Percentiles rank a stretch among this genome's conserved stretches.
These are phyloP conservation scores for Lentinus tigrinus DNA, from an alignment of 768 basidiomycete genomes.

Conservation along the genomic window DNA sequence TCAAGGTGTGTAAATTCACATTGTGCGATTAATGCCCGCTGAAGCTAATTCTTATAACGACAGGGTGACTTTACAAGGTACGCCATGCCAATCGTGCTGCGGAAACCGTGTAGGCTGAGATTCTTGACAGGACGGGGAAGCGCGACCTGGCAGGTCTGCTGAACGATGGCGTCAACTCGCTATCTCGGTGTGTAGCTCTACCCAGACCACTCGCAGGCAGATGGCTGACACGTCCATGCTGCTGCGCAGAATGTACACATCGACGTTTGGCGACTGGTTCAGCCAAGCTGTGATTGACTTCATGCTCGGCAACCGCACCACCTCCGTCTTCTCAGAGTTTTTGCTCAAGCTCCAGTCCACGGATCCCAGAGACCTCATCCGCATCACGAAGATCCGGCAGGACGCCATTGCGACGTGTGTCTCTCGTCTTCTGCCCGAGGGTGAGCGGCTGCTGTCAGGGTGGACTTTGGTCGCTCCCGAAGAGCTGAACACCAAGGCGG, in stretches of 20 bases:
- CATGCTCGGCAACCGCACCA: conserved; percentile 82
- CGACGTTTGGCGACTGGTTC: conserved; percentile 95
- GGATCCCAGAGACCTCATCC: conserved; percentile 88
- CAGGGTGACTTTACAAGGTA: conserved; percentile 89
- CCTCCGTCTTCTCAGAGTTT: conserved; percentile 92
- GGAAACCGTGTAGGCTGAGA: conserved; percentile 2
- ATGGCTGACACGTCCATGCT: background rate
- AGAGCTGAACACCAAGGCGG: conserved; percentile 65
- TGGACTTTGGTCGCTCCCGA: conserved; percentile 93
- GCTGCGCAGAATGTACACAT: conserved; percentile 70
- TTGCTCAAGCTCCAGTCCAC: conserved; percentile 82
- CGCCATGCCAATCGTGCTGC: background rate
- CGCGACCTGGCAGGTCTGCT: conserved; percentile 89
- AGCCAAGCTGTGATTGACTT: conserved; percentile 94
- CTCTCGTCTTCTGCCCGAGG: conserved; percentile 42
- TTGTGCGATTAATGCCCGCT: background rate
- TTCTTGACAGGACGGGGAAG: conserved; percentile 77
- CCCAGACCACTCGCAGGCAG: background rate
- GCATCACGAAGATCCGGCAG: conserved; percentile 83
- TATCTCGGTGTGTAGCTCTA: conserved; percentile 57
- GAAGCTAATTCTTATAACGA: conserved; percentile 5
- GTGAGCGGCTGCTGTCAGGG: conserved; percentile 68
- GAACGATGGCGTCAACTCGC: conserved; percentile 93
- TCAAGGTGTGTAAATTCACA: conserved; percentile 64
- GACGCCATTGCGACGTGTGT: conserved; percentile 92